Percentiles rank a stretch among this genome's conserved stretches.
These are phyloP conservation scores for Closterium sp. DNA, from an alignment of 139 green algal genomes.

Conservation along the genomic window DNA sequence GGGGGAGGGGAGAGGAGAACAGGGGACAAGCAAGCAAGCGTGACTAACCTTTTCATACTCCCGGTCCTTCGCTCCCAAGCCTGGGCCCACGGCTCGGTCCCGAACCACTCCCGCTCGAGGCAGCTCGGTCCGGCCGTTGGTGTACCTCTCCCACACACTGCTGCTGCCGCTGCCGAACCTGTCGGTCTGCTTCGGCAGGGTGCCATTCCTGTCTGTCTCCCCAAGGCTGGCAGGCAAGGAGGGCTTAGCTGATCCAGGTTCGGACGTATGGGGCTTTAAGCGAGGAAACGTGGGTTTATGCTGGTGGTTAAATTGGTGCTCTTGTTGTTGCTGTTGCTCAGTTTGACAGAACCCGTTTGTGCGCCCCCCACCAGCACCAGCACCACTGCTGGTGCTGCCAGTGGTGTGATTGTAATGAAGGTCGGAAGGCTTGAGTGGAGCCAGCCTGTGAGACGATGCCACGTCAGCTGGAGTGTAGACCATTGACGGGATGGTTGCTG, in stretches of 20 bases:
- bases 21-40: not conserved
- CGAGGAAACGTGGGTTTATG: not conserved
- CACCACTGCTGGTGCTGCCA: not conserved
- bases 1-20: not conserved
- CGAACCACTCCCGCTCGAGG: not conserved
- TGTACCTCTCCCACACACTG: not conserved
- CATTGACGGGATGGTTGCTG: not conserved
- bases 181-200: not conserved
- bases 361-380: too few relatives aligned
- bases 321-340: not conserved
- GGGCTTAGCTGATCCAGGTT: not conserved
- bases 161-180: not conserved
- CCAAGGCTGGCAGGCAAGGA: not conserved
- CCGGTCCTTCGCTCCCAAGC: not conserved
- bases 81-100: not conserved
- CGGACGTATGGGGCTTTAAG: not conserved
- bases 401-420: not conserved
- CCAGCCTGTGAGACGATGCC: not conserved
- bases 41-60: not conserved
- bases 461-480: conserved; percentile 26
- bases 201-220: not conserved
- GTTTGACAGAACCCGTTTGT: not conserved
- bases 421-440: conserved; percentile 1
- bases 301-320: not conserved
- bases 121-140: not conserved